These are phyloP conservation scores for Phyllosticta citrichinensis DNA, from an alignment of 2,329 filamentous ascomycete species.

Conservation along the genomic window DNA sequence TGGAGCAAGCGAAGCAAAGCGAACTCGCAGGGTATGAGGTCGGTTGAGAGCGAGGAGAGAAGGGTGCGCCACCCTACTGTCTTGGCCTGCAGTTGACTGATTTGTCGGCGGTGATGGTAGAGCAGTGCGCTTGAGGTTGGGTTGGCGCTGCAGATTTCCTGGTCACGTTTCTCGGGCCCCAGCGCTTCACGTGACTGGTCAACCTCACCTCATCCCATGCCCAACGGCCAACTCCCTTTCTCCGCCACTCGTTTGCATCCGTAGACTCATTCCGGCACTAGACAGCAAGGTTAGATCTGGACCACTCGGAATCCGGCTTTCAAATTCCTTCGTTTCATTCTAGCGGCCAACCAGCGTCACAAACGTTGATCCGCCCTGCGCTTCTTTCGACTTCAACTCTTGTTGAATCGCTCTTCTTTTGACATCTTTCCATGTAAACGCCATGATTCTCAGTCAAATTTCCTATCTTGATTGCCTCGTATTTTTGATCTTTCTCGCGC, in stretches of 20 bases:
- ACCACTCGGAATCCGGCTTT: not conserved
- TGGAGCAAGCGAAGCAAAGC: not conserved
- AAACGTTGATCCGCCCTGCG: conserved; percentile 1
- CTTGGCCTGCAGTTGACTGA: not conserved
- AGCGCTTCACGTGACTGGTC: not conserved
- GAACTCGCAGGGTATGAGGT: not conserved
- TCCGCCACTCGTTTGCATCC: not conserved
- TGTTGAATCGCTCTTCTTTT: not conserved
- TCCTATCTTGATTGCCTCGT: conserved; percentile 66
- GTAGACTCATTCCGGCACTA: no score
- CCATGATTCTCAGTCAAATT: conserved; percentile 64
- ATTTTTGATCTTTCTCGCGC: conserved; percentile 60
- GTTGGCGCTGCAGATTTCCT: not conserved
- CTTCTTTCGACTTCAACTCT: not conserved
- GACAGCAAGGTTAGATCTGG: not conserved
- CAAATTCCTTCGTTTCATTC: not conserved
- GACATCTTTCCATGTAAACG: not conserved
- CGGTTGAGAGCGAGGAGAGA: not conserved
- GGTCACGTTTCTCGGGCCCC: not conserved
- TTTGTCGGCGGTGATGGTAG: not conserved
- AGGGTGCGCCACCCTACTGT: not conserved
- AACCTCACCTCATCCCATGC: not conserved
- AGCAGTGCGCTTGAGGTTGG: not conserved
- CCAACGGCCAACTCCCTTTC: not conserved
- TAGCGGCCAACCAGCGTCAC: not conserved